These are phyloP conservation scores for Wickerhamomyces kurtzmanii DNA, from an alignment of 805 yeast genomes.

Conservation along the genomic window DNA sequence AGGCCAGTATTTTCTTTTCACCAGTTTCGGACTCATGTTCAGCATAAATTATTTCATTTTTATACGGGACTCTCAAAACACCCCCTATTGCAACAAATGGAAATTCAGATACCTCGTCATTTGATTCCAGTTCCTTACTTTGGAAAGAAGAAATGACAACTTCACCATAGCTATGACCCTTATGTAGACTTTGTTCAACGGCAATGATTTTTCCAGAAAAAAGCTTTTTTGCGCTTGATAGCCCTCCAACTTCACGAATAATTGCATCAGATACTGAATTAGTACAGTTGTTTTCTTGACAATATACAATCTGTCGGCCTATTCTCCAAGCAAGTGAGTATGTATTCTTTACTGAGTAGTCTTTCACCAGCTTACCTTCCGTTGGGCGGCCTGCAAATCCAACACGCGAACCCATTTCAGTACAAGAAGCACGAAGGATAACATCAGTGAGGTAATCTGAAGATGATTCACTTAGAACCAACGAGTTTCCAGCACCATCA, in stretches of 20 bases:
- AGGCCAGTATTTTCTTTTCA: constrained; percentile 16
- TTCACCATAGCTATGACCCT: constrained; percentile 32
- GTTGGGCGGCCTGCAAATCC: constrained; percentile 12
- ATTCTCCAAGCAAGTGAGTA: constrained; percentile 33
- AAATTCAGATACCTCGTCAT: not conserved
- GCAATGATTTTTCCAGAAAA: constrained; percentile 29
- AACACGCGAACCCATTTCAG: constrained; percentile 18
- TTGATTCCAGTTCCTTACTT: not conserved
- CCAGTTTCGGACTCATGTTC: constrained; percentile 10
- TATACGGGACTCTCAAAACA: constrained; percentile 26
- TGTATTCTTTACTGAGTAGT: constrained; percentile 19
- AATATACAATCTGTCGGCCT: constrained; percentile 18
- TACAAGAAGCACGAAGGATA: constrained; percentile 26
- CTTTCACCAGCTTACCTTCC: constrained; percentile 12
- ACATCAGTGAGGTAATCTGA: constrained; percentile 22
- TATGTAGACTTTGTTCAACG: constrained; percentile 25
- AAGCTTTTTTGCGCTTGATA: constrained; percentile 19
- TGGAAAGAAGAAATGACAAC: constrained; percentile 17
- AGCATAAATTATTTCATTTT: constrained; percentile 30
- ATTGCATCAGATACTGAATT: constrained; percentile 23
- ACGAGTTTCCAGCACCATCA: constrained; percentile 28
- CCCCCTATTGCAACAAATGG: constrained; percentile 3
- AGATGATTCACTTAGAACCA: constrained; percentile 19
- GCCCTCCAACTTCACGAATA: constrained; percentile 21
- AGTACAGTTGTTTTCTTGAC: constrained; percentile 2